Evolutionary conservation across 371 early-diverging fungal species (phyloP).

Genomic region (Dichotomocladium elegans): DNA sequence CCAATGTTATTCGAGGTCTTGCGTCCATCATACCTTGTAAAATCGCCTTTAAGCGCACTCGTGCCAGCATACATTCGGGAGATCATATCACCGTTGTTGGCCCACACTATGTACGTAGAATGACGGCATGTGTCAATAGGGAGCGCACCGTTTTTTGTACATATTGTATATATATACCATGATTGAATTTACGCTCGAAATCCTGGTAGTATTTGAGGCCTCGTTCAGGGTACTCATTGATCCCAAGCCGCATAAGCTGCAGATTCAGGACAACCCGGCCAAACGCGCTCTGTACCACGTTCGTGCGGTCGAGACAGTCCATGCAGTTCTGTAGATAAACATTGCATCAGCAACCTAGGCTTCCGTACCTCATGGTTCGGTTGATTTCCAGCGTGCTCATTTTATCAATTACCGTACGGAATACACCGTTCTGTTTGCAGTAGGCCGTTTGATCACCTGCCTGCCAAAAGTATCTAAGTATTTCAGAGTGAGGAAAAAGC

Average conservation of each 20-base stretch:
- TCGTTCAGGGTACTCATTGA: conserved; percentile 57
- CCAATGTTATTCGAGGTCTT: background rate
- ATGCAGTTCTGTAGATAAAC: conserved; percentile 83
- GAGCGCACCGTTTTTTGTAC: background rate
- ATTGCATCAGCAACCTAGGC: background rate
- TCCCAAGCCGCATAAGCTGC: conserved; percentile 68
- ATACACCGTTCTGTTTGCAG: conserved; percentile 38
- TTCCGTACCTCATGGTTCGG: background rate
- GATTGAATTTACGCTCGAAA: conserved; percentile 61
- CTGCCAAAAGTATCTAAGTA: conserved; percentile 46
- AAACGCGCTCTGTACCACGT: conserved; percentile 92
- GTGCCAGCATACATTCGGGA: conserved; percentile 68
- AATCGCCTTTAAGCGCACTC: conserved; percentile 69
- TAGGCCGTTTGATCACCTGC: conserved; percentile 20
- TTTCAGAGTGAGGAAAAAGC: background rate
- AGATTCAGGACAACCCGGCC: conserved; percentile 66
- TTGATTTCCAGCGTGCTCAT: no score
- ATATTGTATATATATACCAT: conserved; percentile 23
- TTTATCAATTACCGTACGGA: conserved; percentile 36
- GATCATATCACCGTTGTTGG: conserved; percentile 66
- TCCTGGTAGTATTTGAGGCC: conserved; percentile 55
- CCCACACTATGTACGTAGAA: conserved; percentile 43
- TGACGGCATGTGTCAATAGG: background rate
- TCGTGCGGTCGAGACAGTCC: conserved; percentile 99
- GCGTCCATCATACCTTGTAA: conserved; percentile 42